Conservation (phyloP, 2,329 filamentous ascomycete genomes). For the Rutstroemia sp. region DNA sequence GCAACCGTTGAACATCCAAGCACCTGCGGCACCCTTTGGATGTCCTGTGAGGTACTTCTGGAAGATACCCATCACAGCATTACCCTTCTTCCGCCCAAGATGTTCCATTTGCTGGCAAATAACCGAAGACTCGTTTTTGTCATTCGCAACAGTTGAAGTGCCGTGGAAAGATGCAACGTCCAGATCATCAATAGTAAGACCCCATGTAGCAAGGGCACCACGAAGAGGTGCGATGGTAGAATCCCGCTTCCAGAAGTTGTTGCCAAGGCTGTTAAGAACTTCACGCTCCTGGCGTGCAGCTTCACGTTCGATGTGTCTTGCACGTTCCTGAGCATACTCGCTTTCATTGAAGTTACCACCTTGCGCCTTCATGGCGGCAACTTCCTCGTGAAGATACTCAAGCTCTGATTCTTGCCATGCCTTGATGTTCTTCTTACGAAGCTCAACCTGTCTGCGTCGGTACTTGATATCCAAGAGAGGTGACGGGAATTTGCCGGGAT, state of each 20-base stretch:
- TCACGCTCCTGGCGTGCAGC: conserved; percentile 88
- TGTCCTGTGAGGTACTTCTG: conserved; percentile 99
- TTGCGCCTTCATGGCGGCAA: conserved; percentile 82
- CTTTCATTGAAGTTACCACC: conserved; percentile 69
- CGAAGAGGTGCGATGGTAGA: conserved; percentile 88
- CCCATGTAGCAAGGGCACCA: conserved; percentile 95
- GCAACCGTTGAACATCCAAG: conserved; percentile 99
- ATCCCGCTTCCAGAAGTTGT: conserved; percentile 98
- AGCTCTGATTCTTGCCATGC: conserved; percentile 95
- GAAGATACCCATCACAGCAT: conserved; percentile 94
- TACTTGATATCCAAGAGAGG: conserved; percentile 97
- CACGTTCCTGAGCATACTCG: conserved; percentile 80
- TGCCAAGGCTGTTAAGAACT: conserved; percentile 84
- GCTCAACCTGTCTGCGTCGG: conserved; percentile 87
- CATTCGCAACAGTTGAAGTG: conserved; percentile 95
- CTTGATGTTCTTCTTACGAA: conserved; percentile 89
- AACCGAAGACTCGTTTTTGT: conserved; percentile 98
- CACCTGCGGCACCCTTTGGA: conserved; percentile 97
- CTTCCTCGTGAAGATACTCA: conserved; percentile 86
- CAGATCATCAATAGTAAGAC: conserved; percentile 92
- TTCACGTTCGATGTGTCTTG: conserved; percentile 79
- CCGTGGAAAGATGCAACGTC: conserved; percentile 97
- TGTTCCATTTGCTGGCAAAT: conserved; percentile 95
- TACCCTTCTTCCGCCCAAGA: conserved; percentile 91
- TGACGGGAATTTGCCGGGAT: conserved; percentile 85